Evolutionary conservation across 148 eudicot genomes (phyloP), one percentile per base, ranked within the genome.

Genomic region (Fagopyrum esculentum): DNA sequence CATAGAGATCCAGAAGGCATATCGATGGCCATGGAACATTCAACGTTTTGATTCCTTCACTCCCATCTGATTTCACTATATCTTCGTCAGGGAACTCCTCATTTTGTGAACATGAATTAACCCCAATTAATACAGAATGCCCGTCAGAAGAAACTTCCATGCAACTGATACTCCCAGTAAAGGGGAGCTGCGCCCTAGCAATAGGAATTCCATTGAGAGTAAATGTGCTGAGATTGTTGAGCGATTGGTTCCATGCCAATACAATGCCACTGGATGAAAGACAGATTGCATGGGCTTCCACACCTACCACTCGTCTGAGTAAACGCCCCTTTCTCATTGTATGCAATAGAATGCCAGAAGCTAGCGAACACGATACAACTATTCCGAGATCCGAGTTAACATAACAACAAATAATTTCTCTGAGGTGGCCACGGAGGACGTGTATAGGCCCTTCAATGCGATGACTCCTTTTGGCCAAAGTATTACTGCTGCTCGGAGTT

Each of bases 401-500:
- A 86, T 88, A 87, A 56, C 99, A 96, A 71, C 93, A 90, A 72
- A 81, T 57, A 64, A 95, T 79, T 88, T 96, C 99, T 74, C 90
- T 83, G 43, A 87, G 78, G 75, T 96, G 98, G 57, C 99, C 99
- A 4, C 99, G 92, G 63, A 96, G 85, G 66, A 96, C 97, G 73
- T 92, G 94, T 68, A 90, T 79, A 56, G 99, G 99, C 81, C 99
- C 99, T 85, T 90, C 99, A 74, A 96, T 85, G 51, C 89, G 87
- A 26, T 79, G 85, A 55, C 78, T 87, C 77, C 83, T 82, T 77
- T 72, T 82, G 51, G 85, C 80, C 69, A 82, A 68, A 81, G 84
- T 64, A 83, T 81, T 82, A 63, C 84, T 83, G 55, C 75, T 84
- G 10, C 85, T 69, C 35, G 97, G 86, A 60, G 86, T 80, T 52